Conservation (phyloP, 164 flowering plant genomes). For the Annona cherimola region DNA sequence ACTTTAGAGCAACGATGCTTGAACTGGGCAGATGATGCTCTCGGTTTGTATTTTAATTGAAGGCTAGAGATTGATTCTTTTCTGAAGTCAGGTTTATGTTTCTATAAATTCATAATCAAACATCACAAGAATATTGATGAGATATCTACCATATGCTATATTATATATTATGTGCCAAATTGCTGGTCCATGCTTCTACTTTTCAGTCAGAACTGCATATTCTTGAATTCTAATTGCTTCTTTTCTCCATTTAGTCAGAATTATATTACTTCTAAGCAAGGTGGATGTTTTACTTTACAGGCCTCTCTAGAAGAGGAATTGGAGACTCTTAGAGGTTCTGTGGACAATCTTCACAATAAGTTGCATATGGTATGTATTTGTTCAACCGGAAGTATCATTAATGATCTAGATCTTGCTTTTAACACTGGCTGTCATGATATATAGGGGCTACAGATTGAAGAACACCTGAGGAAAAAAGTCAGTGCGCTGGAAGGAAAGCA, state of each 20-base stretch:
- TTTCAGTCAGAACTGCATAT: neutral
- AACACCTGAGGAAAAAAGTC: slow-evolving; percentile 64
- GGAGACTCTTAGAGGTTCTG: slow-evolving; percentile 40
- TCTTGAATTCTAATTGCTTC: neutral
- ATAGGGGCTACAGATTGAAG: slow-evolving; percentile 88
- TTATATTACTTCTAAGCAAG: slow-evolving; percentile 11
- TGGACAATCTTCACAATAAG: slow-evolving; percentile 62
- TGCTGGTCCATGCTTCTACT: neutral
- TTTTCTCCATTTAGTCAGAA: neutral
- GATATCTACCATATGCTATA: too few relatives aligned
- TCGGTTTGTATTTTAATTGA: too few relatives aligned
- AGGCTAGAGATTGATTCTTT: too few relatives aligned
- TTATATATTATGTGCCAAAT: too few relatives aligned
- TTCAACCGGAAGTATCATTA: neutral
- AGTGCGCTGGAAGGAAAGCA: slow-evolving; percentile 51
- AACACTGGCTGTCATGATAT: slow-evolving; percentile 1
- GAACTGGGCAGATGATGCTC: too few relatives aligned
- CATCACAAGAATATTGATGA: too few relatives aligned
- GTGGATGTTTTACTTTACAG: slow-evolving; percentile 56
- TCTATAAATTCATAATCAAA: too few relatives aligned
- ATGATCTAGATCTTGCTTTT: neutral
- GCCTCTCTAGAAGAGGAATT: slow-evolving; percentile 66
- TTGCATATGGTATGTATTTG: slow-evolving; percentile 49
- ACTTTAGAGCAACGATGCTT: too few relatives aligned
- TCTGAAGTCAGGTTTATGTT: too few relatives aligned